These are phyloP conservation scores for Circinella umbellata DNA, from an alignment of 371 early-diverging fungal species.

Conservation along the genomic window DNA sequence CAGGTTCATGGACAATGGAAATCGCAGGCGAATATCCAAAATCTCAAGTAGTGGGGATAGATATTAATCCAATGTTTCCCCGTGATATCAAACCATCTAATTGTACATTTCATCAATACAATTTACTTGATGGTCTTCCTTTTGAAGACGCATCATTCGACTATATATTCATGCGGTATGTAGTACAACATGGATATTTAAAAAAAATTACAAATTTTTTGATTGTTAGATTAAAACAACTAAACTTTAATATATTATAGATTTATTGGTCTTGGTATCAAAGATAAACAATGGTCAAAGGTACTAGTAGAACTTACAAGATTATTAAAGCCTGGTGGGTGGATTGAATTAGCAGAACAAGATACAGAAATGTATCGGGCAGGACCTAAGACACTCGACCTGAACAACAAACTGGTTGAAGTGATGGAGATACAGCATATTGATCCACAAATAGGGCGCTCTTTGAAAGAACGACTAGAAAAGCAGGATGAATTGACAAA, in stretches of 20 bases:
- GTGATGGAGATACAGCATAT: constrained; percentile 32
- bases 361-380: constrained; percentile 46
- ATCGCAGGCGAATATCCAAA: constrained; percentile 63
- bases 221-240: background rate
- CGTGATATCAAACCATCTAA: constrained; percentile 49
- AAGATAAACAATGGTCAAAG: constrained; percentile 32
- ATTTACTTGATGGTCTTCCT: constrained; percentile 36
- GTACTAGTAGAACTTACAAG: constrained; percentile 42
- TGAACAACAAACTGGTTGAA: constrained; percentile 31
- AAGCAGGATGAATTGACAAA: constrained; percentile 25
- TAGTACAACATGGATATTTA: background rate
- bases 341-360: constrained; percentile 48
- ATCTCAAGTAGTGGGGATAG: constrained; percentile 56
- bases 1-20: constrained; percentile 64
- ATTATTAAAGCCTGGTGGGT: constrained; percentile 49
- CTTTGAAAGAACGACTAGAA: constrained; percentile 31
- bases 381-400: constrained; percentile 43
- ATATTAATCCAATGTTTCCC: constrained; percentile 45
- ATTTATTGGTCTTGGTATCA: constrained; percentile 41
- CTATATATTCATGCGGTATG: constrained; percentile 54
- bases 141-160: constrained; percentile 52
- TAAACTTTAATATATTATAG: constrained; percentile 13
- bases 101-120: constrained; percentile 46
- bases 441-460: constrained; percentile 38
- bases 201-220: background rate